Evolutionary conservation across 2,329 filamentous ascomycete genomes (phyloP).

Genomic region (Pestalotiopsis sp.): DNA sequence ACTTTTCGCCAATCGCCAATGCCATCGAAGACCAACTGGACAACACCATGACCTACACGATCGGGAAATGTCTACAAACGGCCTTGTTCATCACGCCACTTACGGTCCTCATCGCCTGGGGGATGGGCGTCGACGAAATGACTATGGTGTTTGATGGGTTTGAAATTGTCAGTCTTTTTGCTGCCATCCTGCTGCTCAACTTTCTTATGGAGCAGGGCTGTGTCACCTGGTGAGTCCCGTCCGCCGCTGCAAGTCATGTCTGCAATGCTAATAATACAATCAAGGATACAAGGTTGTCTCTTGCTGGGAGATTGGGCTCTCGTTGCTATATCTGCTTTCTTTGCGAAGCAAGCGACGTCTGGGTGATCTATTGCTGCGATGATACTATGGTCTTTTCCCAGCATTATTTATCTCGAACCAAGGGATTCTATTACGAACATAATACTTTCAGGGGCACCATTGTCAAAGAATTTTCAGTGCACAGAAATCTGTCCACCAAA

Average conservation of each 20-base stretch:
- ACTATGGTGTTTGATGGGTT: conserved; percentile 5
- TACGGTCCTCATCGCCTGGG: neutral
- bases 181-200: conserved; percentile 5
- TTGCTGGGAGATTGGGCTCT: conserved; percentile 1
- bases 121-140: neutral
- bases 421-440: too few species aligned
- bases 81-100: neutral
- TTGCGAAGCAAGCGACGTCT: neutral
- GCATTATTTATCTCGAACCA: too few species aligned
- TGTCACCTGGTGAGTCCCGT: neutral
- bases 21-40: neutral
- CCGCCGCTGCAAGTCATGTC: neutral
- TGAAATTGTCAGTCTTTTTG: conserved; percentile 3
- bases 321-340: neutral
- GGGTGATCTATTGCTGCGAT: neutral
- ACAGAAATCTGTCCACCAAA: too few species aligned
- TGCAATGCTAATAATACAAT: neutral
- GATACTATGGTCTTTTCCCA: neutral
- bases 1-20: neutral
- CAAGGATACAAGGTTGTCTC: neutral
- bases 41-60: neutral
- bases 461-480: too few species aligned
- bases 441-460: too few species aligned
- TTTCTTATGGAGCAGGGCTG: neutral
- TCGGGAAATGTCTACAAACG: conserved; percentile 3